Conservation (phyloP, 169 alveolate genomes). For the Plasmodium inui region DNA sequence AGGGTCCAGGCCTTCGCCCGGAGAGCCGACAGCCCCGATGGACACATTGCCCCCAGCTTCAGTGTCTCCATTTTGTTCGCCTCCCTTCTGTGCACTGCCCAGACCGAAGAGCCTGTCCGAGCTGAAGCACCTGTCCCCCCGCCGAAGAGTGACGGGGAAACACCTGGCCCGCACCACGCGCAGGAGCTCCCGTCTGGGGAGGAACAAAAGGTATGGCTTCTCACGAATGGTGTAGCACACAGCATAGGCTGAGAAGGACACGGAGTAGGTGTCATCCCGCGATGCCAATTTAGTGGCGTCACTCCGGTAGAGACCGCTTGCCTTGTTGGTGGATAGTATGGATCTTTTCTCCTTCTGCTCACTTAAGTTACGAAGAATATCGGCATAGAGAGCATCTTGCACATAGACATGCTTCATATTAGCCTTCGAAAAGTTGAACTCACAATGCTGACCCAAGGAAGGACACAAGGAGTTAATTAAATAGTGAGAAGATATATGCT, state of each 20-base stretch:
- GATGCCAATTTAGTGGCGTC: not conserved
- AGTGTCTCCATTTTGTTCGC: not conserved
- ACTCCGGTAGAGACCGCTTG: not conserved
- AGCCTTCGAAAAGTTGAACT: slow-evolving; percentile 31
- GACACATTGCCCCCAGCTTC: not conserved
- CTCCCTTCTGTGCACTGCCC: not conserved
- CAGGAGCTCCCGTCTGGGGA: slow-evolving; percentile 30
- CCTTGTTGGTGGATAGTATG: not conserved
- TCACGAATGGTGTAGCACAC: not conserved
- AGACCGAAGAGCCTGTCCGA: not conserved
- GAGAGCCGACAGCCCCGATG: not conserved
- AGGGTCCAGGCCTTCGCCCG: not conserved
- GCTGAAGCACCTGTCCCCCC: not conserved
- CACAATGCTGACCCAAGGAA: slow-evolving; percentile 40
- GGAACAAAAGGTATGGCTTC: slow-evolving; percentile 39
- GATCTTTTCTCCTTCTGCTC: not conserved
- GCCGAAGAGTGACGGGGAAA: slow-evolving; percentile 14
- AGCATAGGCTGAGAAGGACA: slow-evolving; percentile 19
- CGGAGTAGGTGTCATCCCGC: not conserved
- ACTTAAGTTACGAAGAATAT: slow-evolving; percentile 4
- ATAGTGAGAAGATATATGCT: slow-evolving; percentile 71
- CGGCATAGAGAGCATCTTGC: not conserved
- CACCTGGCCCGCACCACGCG: not conserved
- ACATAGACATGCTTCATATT: slow-evolving; percentile 30
- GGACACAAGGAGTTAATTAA: slow-evolving; percentile 57